These are phyloP conservation scores for Phragmites australis DNA, from an alignment of 176 grass and related monocot species.

Conservation along the genomic window DNA sequence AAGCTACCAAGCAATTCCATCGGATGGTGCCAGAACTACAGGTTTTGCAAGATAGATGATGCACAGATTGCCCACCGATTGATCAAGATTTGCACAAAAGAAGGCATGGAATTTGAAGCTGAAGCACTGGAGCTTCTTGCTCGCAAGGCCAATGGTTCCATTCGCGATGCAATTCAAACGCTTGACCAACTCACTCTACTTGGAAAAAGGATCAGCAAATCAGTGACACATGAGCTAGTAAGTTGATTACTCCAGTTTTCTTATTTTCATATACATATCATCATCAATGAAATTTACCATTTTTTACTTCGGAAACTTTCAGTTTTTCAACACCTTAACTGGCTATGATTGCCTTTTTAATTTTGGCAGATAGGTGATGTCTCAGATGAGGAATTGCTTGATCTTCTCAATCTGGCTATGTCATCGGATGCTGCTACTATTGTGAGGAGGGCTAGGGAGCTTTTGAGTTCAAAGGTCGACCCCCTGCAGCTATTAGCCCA, in stretches of 20 bases:
- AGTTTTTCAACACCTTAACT: conserved; percentile 25
- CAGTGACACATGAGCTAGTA: conserved; percentile 72
- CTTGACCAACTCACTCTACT: conserved; percentile 89
- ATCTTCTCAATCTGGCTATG: conserved; percentile 69
- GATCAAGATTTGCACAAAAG: conserved; percentile 77
- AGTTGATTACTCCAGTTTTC: conserved; percentile 20
- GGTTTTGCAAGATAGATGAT: conserved; percentile 67
- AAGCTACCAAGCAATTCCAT: conserved; percentile 62
- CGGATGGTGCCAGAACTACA: conserved; percentile 71
- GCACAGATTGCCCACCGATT: conserved; percentile 52
- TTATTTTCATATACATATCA: conserved; percentile 17
- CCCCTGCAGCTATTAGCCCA: conserved; percentile 68
- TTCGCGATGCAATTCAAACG: conserved; percentile 75
- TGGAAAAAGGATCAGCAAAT: conserved; percentile 76
- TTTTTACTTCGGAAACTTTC: neutral
- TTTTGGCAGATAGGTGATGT: conserved; percentile 76
- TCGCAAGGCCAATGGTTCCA: conserved; percentile 69
- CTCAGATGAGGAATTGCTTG: conserved; percentile 85
- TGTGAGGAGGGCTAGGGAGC: conserved; percentile 74
- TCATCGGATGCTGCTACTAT: conserved; percentile 83
- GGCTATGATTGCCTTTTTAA: neutral
- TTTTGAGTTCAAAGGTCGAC: conserved; percentile 81
- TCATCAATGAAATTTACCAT: neutral
- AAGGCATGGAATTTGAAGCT: conserved; percentile 71
- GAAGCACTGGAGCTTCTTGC: conserved; percentile 78